Evolutionary conservation across 805 yeast genomes (phyloP).

Genomic region (Jamesozyma hellenica): DNA sequence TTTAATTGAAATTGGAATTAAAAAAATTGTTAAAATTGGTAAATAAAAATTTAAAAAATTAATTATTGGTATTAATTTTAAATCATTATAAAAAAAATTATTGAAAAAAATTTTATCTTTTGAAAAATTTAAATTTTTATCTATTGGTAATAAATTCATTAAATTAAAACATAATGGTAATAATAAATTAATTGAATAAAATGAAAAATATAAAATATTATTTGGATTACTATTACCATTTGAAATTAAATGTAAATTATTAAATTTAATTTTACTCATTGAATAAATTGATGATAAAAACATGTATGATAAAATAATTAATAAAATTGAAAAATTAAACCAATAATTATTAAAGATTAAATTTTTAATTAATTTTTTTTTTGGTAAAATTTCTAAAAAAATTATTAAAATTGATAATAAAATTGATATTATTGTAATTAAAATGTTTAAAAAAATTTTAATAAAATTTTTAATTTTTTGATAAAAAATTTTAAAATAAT

Average conservation of each 20-base stretch:
- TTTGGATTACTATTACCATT: constrained; percentile 28
- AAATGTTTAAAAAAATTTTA: constrained; percentile 1
- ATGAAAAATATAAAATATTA: constrained; percentile 25
- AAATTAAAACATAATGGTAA: constrained; percentile 28
- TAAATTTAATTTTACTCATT: constrained; percentile 26
- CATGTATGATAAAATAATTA: constrained; percentile 20
- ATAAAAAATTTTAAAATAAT: background rate
- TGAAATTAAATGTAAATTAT: constrained; percentile 25
- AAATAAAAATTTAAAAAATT: constrained; percentile 20
- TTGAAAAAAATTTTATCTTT: constrained; percentile 17
- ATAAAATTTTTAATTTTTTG: no score
- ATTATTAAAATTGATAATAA: constrained; percentile 14
- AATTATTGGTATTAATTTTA: constrained; percentile 23
- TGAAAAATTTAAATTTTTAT: background rate
- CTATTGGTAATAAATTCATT: constrained; percentile 20
- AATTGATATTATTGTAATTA: constrained; percentile 9
- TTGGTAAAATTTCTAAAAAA: constrained; percentile 21
- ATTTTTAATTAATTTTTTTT: constrained; percentile 13
- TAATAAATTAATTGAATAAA: constrained; percentile 27
- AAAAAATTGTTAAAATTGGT: constrained; percentile 20
- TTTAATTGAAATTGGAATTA: constrained; percentile 20
- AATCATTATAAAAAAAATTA: constrained; percentile 19
- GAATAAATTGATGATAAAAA: constrained; percentile 25
- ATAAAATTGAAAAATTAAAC: constrained; percentile 16
- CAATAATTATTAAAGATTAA: constrained; percentile 16